phyloP scores from a whole-genome alignment of 176 grass and related monocot genomes.

The Carex littledalei region DNA sequence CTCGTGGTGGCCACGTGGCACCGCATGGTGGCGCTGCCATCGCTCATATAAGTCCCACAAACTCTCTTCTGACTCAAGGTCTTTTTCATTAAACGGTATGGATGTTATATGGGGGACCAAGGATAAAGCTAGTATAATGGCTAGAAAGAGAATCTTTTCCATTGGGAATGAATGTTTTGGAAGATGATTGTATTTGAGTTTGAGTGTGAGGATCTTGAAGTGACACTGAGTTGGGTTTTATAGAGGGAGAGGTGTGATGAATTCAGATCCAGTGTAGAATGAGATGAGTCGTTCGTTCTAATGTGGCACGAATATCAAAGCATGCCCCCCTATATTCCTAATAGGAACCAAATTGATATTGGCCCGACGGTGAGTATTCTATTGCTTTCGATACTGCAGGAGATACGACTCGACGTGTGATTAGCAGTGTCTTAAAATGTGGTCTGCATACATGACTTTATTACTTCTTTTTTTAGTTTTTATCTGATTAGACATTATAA shows the following conservation, averaged over 20 bases:
- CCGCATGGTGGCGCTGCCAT: slow-evolving; percentile 51
- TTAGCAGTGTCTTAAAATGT: not conserved
- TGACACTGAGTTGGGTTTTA: not conserved
- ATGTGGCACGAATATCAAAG: too few relatives aligned
- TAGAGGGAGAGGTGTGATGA: not conserved
- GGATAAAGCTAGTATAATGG: slow-evolving; percentile 6
- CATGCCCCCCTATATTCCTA: too few relatives aligned
- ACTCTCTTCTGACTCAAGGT: slow-evolving; percentile 53
- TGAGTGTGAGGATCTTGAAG: slow-evolving; percentile 10
- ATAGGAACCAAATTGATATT: too few relatives aligned
- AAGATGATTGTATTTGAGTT: not conserved
- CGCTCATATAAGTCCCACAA: slow-evolving; percentile 64
- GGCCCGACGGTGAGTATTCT: too few relatives aligned
- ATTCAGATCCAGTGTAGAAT: too few relatives aligned
- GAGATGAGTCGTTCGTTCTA: too few relatives aligned
- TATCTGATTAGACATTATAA: too few relatives aligned
- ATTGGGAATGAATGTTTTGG: not conserved
- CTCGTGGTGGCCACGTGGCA: slow-evolving; percentile 48
- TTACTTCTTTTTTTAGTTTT: not conserved
- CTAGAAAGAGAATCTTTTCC: slow-evolving; percentile 16
- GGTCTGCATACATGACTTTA: not conserved
- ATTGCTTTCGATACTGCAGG: too few relatives aligned
- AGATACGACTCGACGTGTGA: not conserved
- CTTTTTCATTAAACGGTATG: slow-evolving; percentile 48
- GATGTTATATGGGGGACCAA: not conserved